Base-by-base conservation (phyloP, 495 filamentous ascomycete genomes). In the Xylaria venustula region DNA sequence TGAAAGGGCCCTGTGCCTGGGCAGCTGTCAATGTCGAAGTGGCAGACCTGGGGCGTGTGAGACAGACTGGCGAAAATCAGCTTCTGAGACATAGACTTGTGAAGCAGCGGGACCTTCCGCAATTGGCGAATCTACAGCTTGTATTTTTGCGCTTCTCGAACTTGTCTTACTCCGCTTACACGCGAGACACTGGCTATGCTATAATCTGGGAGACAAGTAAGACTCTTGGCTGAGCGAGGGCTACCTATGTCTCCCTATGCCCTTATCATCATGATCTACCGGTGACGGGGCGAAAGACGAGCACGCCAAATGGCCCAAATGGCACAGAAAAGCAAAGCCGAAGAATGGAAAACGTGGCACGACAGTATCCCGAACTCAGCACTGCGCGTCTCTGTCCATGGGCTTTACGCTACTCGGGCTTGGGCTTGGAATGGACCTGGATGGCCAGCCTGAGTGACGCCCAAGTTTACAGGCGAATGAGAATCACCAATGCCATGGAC, bases 21-120 rank as follows among this genome's bases (percentile, higher is more conserved):
- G 32, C 53, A 48, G 52, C 60, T 56, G 50, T 45, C 60, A 62
- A 44, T 50, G 52, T 45, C 49, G 57, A 23, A 37, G 32, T 22
- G 64, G 53, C 48, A 56, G 60, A 62, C 48, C 65, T 60, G 54
- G 63, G 63, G 40, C 28, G 40, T 40, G 23, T 61, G 41, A 50
- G 50, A 54, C 49, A 50, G 40, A 44, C 54, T 48, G 42, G 58
- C 49, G 49, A 68, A 61, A 52, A 60, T 58, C 50, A 19, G 25
- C 17, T 34, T 37, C 47, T 49, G 32, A 71, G 62, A 71, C 50
- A 61, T 51, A 32, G 5, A 11, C 44, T 62, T 46, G 23, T 46
- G 40, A 65, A 46, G 57, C 50, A 54, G 61, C 69, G 67, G 67
- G 60, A 62, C 62, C 62, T 66, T 69, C 69, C 69, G 67, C 69